Evolutionary conservation across 768 basidiomycete species (phyloP).

Genomic region (Tulasnella sp.): DNA sequence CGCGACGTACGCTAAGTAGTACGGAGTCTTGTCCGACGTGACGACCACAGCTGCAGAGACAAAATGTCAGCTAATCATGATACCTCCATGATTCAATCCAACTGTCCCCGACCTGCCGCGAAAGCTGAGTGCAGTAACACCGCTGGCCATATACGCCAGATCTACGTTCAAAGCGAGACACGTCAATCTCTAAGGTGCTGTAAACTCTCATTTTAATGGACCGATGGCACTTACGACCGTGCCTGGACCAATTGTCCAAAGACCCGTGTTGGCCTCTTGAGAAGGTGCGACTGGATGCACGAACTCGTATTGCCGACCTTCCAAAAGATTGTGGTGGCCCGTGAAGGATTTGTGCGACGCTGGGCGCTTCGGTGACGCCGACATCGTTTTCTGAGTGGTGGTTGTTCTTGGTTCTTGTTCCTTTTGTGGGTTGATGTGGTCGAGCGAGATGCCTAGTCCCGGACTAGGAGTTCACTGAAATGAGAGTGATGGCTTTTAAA

Average conservation of each 20-base stretch:
- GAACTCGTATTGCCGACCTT: not conserved
- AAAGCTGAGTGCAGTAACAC: conserved; percentile 3
- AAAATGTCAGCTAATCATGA: not conserved
- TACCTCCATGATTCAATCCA: no score
- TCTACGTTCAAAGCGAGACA: no score
- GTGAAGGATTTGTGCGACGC: conserved; percentile 4
- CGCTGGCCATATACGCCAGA: conserved; percentile 10
- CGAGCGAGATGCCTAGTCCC: not conserved
- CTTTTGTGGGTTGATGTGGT: not conserved
- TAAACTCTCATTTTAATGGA: no score
- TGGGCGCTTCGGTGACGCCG: not conserved
- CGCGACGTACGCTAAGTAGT: conserved; percentile 9
- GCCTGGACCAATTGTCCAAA: conserved; percentile 4
- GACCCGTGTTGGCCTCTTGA: not conserved
- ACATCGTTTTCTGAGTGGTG: no score
- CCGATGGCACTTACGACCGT: conserved; percentile 13
- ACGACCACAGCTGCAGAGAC: not conserved
- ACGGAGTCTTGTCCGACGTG: not conserved
- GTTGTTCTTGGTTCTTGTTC: no score
- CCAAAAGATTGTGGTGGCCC: conserved; percentile 4
- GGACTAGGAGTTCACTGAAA: not conserved
- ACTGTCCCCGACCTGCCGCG: not conserved
- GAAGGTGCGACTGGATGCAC: not conserved
- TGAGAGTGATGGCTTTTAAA: not conserved
- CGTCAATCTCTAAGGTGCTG: no score